Percentiles rank a stretch among this genome's conserved stretches.
phyloP scores from a whole-genome alignment of 2,329 filamentous ascomycete species.

The Colletotrichum sp. region DNA sequence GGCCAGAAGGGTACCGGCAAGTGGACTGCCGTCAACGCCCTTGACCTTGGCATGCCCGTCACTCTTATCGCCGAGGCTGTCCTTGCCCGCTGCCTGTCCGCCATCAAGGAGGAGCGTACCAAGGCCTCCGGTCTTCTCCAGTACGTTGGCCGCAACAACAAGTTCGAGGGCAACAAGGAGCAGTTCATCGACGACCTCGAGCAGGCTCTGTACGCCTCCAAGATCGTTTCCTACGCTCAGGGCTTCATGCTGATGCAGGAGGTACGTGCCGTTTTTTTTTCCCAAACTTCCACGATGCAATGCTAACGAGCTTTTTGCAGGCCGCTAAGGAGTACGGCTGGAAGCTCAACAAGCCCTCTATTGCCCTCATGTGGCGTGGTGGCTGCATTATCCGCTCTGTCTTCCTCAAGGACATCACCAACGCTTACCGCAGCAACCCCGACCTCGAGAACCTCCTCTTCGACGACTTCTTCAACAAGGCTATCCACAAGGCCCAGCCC shows the following conservation, averaged over 20 bases:
- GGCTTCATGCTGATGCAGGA: conserved; percentile 99
- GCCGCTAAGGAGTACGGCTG: conserved; percentile 94
- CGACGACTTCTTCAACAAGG: conserved; percentile 99
- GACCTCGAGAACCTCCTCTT: conserved; percentile 98
- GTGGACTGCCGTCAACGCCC: conserved; percentile 99
- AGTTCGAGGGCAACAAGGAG: conserved; percentile 88
- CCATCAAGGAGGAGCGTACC: conserved; percentile 90
- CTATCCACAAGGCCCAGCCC: conserved; percentile 93
- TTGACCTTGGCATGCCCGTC: conserved; percentile 98
- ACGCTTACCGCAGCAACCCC: conserved; percentile 91
- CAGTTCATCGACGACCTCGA: conserved; percentile 97
- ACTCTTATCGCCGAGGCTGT: conserved; percentile 98
- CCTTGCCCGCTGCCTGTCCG: conserved; percentile 91
- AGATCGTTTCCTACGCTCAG: conserved; percentile 99
- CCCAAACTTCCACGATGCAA: not conserved
- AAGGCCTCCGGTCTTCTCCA: conserved; percentile 80
- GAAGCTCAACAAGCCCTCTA: conserved; percentile 99
- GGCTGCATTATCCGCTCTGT: conserved; percentile 99
- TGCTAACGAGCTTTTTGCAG: conserved; percentile 48
- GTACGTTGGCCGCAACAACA: conserved; percentile 74
- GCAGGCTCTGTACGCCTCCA: conserved; percentile 98
- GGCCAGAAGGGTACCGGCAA: conserved; percentile 99
- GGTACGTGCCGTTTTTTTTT: conserved; percentile 46
- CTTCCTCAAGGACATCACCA: conserved; percentile 99
- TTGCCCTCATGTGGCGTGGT: conserved; percentile 99